Evolutionary conservation across 2,329 filamentous ascomycete genomes (phyloP), one percentile per base, ranked within the genome.

Genomic region (Penicillium sp.): DNA sequence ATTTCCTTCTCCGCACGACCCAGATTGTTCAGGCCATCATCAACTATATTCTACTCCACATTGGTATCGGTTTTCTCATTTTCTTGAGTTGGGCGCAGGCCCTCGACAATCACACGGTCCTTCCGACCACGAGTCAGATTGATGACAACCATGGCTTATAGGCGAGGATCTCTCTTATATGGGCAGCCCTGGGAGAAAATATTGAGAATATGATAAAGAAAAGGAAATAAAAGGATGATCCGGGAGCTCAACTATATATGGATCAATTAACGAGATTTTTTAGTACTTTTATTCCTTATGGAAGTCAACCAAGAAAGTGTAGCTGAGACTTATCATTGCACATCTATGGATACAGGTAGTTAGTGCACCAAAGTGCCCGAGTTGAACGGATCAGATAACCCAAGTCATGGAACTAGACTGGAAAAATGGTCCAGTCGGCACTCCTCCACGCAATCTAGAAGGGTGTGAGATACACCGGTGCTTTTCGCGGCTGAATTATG

Each of bases 1-100:
- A 59, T 49, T 36, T 63, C 61, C 33, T 61, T 63, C 38, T 63
- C 59, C 10, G 53, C 39, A 21, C 38, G 53, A 23, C 17, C 31
- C 8, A 43, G 23, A 29, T 49, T 49, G 3, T 41, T 33, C n/a
- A 49, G 10, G 25, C 23, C 29, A 55, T 31, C n/a, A 25, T 47
- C 36, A 10, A 29, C 15, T 19, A 5, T 33, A 19, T 29, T 55
- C 19, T 36, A 44, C 38, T 55, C 53, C 19, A 55, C 44, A 15
- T 55, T 49, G 36, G 36, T 21, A 19, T 55, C 19, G 39, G 31
- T 49, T 35, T 55, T 55, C 25, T 55, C 53, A 6, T 23, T 21
- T 29, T 49, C 53, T 23, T 36, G 36, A 15, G 53, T 35, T 33
- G 53, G 53, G 13, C 53, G 44, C 36, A 55, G 44, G 17, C 49